These are phyloP conservation scores for Fraxinus latifolia DNA, from an alignment of 305 asterid genomes.

Conservation along the genomic window DNA sequence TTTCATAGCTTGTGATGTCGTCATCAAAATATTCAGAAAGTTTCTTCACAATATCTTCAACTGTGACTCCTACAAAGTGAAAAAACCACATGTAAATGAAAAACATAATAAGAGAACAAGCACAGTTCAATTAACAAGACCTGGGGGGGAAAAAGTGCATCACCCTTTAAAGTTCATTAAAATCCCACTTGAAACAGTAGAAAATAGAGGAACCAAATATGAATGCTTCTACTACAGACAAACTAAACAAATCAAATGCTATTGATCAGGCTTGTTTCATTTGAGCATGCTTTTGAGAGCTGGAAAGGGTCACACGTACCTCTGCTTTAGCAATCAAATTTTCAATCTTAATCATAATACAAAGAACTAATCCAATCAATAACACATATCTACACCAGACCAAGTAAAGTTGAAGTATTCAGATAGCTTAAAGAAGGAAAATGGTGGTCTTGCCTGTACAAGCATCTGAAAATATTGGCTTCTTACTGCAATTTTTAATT, in stretches of 20 bases:
- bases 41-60: constrained; percentile 63
- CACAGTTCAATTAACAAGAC: constrained; percentile 13
- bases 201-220: not conserved
- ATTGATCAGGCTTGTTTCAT: constrained; percentile 4
- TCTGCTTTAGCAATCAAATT: constrained; percentile 16
- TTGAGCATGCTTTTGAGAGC: constrained; percentile 16
- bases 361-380: not conserved
- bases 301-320: constrained; percentile 1
- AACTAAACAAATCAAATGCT: constrained; percentile 5
- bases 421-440: not conserved
- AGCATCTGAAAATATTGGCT: not conserved
- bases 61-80: constrained; percentile 46
- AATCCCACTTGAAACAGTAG: not conserved
- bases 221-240: constrained; percentile 5
- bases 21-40: constrained; percentile 57
- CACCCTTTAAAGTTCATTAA: constrained; percentile 18
- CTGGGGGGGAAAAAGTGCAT: not conserved
- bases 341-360: not conserved
- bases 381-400: constrained; percentile 9
- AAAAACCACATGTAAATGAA: constrained; percentile 7
- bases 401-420: constrained; percentile 6
- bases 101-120: constrained; percentile 10
- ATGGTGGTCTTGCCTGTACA: constrained; percentile 8
- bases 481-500: not conserved
- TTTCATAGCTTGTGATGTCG: constrained; percentile 30